Evolutionary conservation across 768 basidiomycete genomes (phyloP).

Genomic region (Postia placenta): DNA sequence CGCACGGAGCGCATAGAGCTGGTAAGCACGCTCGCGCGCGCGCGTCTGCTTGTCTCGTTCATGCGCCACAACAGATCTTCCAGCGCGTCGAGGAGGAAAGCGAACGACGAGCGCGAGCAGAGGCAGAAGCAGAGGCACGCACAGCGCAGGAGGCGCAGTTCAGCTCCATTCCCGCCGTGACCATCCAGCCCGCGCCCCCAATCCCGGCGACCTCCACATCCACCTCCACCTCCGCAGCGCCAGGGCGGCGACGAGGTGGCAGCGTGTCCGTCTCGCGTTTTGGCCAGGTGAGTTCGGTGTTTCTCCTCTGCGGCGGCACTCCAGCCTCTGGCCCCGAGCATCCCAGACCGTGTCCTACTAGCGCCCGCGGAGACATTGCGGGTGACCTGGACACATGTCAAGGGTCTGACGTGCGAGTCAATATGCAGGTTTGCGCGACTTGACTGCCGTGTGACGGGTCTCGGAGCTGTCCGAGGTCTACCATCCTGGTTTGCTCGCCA

Average conservation of each 20-base stretch:
- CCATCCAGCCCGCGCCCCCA: slow-evolving; percentile 3
- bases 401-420: slow-evolving; percentile 17
- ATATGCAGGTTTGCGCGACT: neutral
- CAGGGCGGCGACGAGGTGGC: slow-evolving; percentile 31
- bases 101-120: slow-evolving; percentile 37
- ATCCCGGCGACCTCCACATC: slow-evolving; percentile 2
- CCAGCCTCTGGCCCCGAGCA: neutral
- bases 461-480: neutral
- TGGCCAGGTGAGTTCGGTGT: slow-evolving; percentile 41
- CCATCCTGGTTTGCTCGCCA: too few species aligned
- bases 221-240: slow-evolving; percentile 15
- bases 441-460: neutral
- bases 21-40: slow-evolving; percentile 5
- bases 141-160: neutral
- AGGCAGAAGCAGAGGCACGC: slow-evolving; percentile 7
- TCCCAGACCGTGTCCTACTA: slow-evolving; percentile 11
- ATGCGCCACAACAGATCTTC: slow-evolving; percentile 39
- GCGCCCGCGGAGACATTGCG: slow-evolving; percentile 7
- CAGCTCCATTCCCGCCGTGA: neutral
- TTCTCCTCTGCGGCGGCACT: neutral
- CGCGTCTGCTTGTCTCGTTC: neutral
- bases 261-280: slow-evolving; percentile 57
- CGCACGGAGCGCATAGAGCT: slow-evolving; percentile 15
- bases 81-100: slow-evolving; percentile 51
- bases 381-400: slow-evolving; percentile 8